Percentiles rank a stretch among this genome's conserved stretches.
phyloP scores from a whole-genome alignment of 2,329 filamentous ascomycete species.

The Arthrinium phaeospermum region DNA sequence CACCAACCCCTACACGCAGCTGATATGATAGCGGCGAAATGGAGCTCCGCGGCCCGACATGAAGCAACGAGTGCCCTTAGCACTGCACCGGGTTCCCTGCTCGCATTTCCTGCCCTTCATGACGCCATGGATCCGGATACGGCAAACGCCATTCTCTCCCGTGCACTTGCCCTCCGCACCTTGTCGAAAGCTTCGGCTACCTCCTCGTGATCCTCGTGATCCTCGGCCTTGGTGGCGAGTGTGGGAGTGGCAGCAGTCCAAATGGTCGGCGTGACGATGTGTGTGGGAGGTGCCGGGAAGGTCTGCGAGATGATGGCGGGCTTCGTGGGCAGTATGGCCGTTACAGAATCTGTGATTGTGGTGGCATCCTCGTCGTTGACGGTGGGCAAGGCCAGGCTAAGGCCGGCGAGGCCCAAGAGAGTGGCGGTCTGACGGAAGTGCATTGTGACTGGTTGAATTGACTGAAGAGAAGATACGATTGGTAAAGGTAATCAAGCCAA shows the following conservation, averaged over 20 bases:
- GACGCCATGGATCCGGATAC: neutral
- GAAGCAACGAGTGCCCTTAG: neutral
- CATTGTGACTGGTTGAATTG: neutral
- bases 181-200: neutral
- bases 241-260: neutral
- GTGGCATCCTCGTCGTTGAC: neutral
- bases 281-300: neutral
- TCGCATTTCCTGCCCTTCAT: neutral
- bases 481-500: neutral
- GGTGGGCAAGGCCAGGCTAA: neutral
- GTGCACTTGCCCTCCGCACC: neutral
- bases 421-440: neutral
- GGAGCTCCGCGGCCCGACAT: neutral
- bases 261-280: too few relatives aligned
- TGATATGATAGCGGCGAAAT: neutral
- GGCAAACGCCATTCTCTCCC: neutral
- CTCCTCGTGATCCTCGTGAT: neutral
- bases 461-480: neutral
- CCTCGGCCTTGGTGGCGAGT: neutral
- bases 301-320: too few relatives aligned
- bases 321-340: too few relatives aligned
- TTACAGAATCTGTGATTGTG: too few relatives aligned
- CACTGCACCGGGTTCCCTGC: neutral
- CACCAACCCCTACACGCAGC: neutral
- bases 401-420: neutral